Evolutionary conservation across 2,329 filamentous ascomycete genomes (phyloP).

Genomic region (Talaromyces sp.): DNA sequence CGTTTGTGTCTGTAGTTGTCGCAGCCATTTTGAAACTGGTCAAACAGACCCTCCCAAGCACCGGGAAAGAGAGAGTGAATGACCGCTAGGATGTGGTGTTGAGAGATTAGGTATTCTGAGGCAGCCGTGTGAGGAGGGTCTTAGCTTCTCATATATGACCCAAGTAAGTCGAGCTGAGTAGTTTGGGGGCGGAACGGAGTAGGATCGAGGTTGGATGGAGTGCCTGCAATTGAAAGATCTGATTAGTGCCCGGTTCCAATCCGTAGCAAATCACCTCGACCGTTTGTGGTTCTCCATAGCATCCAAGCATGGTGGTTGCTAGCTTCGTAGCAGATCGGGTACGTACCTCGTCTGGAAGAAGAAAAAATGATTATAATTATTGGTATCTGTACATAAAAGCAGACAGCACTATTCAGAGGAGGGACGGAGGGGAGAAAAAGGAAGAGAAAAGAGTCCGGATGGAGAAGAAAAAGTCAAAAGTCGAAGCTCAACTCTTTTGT

Average conservation of each 20-base stretch:
- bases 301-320: no score
- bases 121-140: not conserved
- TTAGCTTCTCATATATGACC: constrained; percentile 7
- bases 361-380: constrained; percentile 14
- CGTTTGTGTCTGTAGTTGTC: constrained; percentile 28
- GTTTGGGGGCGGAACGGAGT: constrained; percentile 9
- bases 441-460: not conserved
- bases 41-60: constrained; percentile 14
- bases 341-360: constrained; percentile 17
- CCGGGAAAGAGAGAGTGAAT: constrained; percentile 4
- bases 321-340: not conserved
- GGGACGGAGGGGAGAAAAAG: constrained; percentile 12
- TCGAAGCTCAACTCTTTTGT: not conserved
- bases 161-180: not conserved
- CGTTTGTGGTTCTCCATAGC: no score
- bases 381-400: constrained; percentile 12
- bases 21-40: constrained; percentile 37
- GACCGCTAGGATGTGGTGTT: not conserved
- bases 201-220: constrained; percentile 3
- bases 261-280: not conserved
- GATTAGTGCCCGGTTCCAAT: not conserved
- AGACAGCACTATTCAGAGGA: constrained; percentile 14
- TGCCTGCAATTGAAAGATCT: not conserved
- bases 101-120: not conserved
- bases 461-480: not conserved